Evolutionary conservation across 2,329 filamentous ascomycete genomes (phyloP), one percentile per base, ranked within the genome.

Genomic region (Colletotrichum sp.): DNA sequence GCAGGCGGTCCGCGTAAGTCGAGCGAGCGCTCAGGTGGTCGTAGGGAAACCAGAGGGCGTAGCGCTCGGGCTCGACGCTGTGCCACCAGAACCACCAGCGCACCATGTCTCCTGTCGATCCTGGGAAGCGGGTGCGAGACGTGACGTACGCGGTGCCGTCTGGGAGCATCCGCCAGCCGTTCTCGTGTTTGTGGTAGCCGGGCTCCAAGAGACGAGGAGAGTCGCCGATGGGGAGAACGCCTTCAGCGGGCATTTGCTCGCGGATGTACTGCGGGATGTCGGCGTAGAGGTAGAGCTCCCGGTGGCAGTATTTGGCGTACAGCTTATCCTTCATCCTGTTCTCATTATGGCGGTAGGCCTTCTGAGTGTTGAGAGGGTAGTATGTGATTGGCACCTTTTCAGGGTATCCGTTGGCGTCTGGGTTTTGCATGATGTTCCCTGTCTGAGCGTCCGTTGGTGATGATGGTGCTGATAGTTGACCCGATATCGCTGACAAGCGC

Each of bases 51-150:
- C 73, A 75, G 26, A 75, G 73, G 64, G 73, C 73, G 43, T 75
- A 75, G 13, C 73, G 73, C 73, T 75, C 73, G 26, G 73, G 70
- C 59, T 75, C 73, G 57, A 75, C 64, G 48, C 73, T 75, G 70
- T 75, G 73, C 73, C 73, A 75, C 73, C 73, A 75, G 16, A 75
- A 75, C 73, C 73, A 75, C 73, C 73, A 75, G 26, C 70, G 73
- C 26, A 75, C 24, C 73, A 75, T 75, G 26, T 73, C 73, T 48
- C 73, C 73, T 7, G 73, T 75, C 59, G 64, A 34, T n/a, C 59
- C 64, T 3, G 73, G 73, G 70, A 75, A 75, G 14, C 73, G 73
- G 13, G 73, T 75, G 6, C 73, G 70, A 10, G 73, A 73, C 21
- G 73, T 39, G 39, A 75, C 73, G 28, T 68, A 75, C 26, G 52